Evolutionary conservation across 768 basidiomycete genomes (phyloP).

Genomic region (Epithele typhae): DNA sequence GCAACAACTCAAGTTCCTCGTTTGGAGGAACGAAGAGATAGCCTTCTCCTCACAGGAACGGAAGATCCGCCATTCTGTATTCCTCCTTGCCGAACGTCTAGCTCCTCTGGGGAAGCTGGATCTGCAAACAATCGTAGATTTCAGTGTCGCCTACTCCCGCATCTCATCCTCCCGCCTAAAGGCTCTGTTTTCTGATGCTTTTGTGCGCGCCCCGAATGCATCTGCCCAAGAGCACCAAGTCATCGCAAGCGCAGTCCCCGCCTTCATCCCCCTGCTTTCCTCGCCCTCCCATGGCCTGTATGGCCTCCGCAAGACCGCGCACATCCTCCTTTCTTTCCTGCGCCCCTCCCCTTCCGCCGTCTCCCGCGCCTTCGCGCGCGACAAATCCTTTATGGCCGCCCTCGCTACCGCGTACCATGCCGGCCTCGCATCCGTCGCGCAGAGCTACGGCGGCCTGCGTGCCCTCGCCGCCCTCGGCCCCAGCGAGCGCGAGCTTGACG

Average conservation of each 20-base stretch:
- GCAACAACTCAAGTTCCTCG: conserved; percentile 47
- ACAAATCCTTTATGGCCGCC: conserved; percentile 47
- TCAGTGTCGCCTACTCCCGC: conserved; percentile 52
- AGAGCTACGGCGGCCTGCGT: conserved; percentile 55
- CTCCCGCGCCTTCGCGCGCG: conserved; percentile 47
- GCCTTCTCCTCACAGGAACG: conserved; percentile 35
- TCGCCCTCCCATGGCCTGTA: conserved; percentile 50
- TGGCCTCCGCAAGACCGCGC: conserved; percentile 56
- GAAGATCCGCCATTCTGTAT: conserved; percentile 41
- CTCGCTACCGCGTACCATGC: conserved; percentile 58
- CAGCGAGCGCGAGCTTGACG: conserved; percentile 33
- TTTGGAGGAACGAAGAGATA: conserved; percentile 39
- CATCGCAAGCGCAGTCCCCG: conserved; percentile 47
- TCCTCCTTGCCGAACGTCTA: conserved; percentile 55
- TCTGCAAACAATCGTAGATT: conserved; percentile 54
- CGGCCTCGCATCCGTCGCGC: conserved; percentile 50
- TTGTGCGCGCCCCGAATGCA: conserved; percentile 25
- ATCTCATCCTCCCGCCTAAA: conserved; percentile 41
- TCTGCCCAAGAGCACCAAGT: conserved; percentile 31
- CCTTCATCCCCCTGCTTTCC: conserved; percentile 47
- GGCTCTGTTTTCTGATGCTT: conserved; percentile 38
- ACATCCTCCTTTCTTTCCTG: conserved; percentile 53
- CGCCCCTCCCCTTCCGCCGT: conserved; percentile 45
- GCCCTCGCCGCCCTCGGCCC: conserved; percentile 21
- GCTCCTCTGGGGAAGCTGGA: conserved; percentile 41